Conservation (phyloP, 2,329 filamentous ascomycete species). For the Neonectria hederae region DNA sequence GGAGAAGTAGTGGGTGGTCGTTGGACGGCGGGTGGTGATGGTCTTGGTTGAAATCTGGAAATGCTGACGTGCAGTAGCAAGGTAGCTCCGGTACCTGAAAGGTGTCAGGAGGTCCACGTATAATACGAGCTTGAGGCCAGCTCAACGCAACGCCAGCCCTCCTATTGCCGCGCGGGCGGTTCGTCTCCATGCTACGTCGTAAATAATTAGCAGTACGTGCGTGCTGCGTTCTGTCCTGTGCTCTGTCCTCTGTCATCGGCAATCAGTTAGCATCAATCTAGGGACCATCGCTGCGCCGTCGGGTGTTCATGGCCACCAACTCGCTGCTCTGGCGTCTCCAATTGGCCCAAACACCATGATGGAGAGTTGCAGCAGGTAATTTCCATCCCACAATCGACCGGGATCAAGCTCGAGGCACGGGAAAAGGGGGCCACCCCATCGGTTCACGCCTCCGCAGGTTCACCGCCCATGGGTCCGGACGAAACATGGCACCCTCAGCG, state of each 20-base stretch:
- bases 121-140: background rate
- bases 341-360: slow-evolving; percentile 31
- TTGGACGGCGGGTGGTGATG: background rate
- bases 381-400: slow-evolving; percentile 35
- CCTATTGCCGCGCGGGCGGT: background rate
- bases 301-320: slow-evolving; percentile 2
- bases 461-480: slow-evolving; percentile 26
- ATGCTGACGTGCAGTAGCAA: slow-evolving; percentile 20
- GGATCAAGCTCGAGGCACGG: slow-evolving; percentile 32
- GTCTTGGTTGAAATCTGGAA: slow-evolving; percentile 6
- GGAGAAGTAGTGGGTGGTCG: background rate
- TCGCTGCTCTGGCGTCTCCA: slow-evolving; percentile 16
- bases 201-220: background rate
- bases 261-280: background rate
- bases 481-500: slow-evolving; percentile 10
- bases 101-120: background rate
- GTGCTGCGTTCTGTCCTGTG: background rate
- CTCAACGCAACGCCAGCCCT: background rate
- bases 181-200: background rate
- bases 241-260: background rate
- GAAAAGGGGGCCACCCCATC: slow-evolving; percentile 38
- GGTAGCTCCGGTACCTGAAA: slow-evolving; percentile 12
- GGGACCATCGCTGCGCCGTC: background rate
- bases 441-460: slow-evolving; percentile 21
- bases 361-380: slow-evolving; percentile 40